Conservation (phyloP, 176 grass and related monocot genomes). For the Themeda triandra region DNA sequence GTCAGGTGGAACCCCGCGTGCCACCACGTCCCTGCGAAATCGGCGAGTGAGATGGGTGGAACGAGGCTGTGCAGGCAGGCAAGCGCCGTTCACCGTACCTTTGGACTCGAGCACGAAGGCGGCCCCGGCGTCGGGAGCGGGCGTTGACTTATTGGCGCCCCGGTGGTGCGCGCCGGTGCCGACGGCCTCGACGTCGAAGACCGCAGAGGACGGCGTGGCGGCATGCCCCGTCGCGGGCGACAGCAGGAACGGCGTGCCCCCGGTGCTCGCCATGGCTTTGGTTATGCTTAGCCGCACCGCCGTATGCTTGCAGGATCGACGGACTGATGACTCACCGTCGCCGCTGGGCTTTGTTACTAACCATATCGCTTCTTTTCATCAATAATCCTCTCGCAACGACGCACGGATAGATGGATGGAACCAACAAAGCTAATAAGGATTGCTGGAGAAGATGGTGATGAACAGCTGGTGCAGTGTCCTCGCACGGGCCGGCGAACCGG, state of each 20-base stretch:
- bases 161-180: not conserved
- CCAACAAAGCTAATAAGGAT: too few species aligned
- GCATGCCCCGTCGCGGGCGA: conserved; percentile 18
- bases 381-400: too few species aligned
- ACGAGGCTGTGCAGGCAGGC: not conserved
- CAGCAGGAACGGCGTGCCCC: conserved; percentile 27
- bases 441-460: not conserved
- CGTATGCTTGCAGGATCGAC: not conserved
- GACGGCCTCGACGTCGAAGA: not conserved
- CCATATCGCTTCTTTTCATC: too few species aligned
- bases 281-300: too few species aligned
- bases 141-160: not conserved
- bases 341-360: not conserved
- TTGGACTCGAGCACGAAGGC: conserved; percentile 92
- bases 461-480: too few species aligned
- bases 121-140: conserved; percentile 55
- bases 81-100: conserved; percentile 14
- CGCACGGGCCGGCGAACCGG: not conserved
- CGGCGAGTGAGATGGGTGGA: not conserved
- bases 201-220: not conserved
- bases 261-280: conserved; percentile 20
- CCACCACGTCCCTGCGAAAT: conserved; percentile 68
- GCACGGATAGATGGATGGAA: too few species aligned
- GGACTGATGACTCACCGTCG: not conserved
- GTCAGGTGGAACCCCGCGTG: conserved; percentile 97